phyloP scores from a whole-genome alignment of 225 moss, liverwort and hornwort species.

The Neckera pumila region DNA sequence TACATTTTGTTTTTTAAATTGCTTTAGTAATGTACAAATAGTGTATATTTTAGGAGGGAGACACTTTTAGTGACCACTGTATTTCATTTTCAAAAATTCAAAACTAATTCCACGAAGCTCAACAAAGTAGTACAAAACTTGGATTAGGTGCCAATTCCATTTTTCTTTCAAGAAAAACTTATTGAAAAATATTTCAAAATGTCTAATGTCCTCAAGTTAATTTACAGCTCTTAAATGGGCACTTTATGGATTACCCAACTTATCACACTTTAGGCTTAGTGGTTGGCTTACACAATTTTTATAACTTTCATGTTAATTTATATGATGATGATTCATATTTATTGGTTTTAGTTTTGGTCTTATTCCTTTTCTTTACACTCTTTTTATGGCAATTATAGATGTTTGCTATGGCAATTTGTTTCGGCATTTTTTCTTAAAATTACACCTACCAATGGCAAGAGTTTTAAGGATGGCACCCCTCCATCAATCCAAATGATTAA shows the following conservation, averaged over 20 bases:
- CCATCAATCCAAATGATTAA: background rate
- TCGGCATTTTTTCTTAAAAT: accelerated
- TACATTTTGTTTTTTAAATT: background rate
- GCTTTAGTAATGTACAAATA: background rate
- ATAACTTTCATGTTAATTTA: background rate
- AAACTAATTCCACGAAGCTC: background rate
- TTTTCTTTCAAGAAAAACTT: too few relatives aligned
- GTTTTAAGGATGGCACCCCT: background rate
- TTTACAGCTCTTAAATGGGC: background rate
- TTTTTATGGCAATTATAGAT: background rate
- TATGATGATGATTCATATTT: background rate
- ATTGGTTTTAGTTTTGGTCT: background rate
- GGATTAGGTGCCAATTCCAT: background rate
- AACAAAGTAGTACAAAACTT: background rate
- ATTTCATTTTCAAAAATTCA: background rate
- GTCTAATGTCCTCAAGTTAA: background rate
- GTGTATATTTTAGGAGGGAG: background rate
- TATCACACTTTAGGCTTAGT: background rate
- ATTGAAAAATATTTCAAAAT: background rate
- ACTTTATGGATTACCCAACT: background rate
- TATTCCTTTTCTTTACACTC: background rate
- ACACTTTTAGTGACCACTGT: background rate
- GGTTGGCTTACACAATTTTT: background rate
- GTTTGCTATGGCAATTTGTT: background rate
- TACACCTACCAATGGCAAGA: background rate